Conservation (phyloP, 495 filamentous ascomycete species). For the Penicillium macrosclerotiorum region DNA sequence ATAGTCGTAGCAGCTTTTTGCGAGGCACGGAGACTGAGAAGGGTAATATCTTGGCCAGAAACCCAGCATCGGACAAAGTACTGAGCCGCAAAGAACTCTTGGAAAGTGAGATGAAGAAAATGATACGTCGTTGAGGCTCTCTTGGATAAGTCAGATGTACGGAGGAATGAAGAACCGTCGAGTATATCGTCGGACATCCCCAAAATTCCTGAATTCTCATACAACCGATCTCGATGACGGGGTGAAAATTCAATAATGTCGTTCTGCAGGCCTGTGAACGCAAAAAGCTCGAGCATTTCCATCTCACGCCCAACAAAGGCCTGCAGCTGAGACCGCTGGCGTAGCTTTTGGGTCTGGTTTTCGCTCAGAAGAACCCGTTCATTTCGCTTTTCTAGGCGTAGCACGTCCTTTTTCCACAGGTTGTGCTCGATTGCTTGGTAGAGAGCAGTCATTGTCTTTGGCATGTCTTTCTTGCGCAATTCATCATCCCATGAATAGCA, state of each 20-base stretch:
- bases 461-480: background rate
- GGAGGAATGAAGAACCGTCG: slow-evolving; percentile 28
- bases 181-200: slow-evolving; percentile 13
- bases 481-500: slow-evolving; percentile 37
- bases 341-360: slow-evolving; percentile 25
- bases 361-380: slow-evolving; percentile 8
- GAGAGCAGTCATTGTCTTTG: slow-evolving; percentile 40
- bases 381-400: slow-evolving; percentile 21
- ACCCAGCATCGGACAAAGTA: slow-evolving; percentile 43
- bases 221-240: slow-evolving; percentile 19
- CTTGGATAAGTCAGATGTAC: slow-evolving; percentile 14
- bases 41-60: slow-evolving; percentile 14
- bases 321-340: too few relatives aligned
- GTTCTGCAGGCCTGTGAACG: slow-evolving; percentile 38
- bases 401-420: slow-evolving; percentile 42
- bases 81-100: slow-evolving; percentile 41
- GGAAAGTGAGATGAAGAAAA: slow-evolving; percentile 43
- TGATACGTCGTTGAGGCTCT: slow-evolving; percentile 27
- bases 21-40: slow-evolving; percentile 1
- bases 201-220: slow-evolving; percentile 8
- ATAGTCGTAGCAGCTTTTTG: too few relatives aligned
- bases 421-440: slow-evolving; percentile 37
- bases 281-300: slow-evolving; percentile 31
- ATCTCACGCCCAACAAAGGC: too few relatives aligned
- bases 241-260: slow-evolving; percentile 35